These are phyloP conservation scores for Scleroderma bovista DNA, from an alignment of 768 basidiomycete species.

Conservation along the genomic window DNA sequence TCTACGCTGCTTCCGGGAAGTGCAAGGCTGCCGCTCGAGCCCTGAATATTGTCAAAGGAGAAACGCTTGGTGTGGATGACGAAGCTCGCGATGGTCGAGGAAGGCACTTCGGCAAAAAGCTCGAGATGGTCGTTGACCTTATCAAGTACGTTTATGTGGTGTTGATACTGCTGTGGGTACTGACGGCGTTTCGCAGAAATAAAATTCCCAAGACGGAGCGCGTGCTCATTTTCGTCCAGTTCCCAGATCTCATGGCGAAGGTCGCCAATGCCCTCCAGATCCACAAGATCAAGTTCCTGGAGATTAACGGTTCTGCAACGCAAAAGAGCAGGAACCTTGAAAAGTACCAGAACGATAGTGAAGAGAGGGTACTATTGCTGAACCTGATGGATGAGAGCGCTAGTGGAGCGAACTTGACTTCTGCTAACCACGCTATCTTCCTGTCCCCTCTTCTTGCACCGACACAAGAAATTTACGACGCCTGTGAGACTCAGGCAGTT, in stretches of 20 bases:
- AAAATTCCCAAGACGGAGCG: constrained; percentile 71
- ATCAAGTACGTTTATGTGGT: constrained; percentile 53
- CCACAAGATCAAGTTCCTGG: constrained; percentile 68
- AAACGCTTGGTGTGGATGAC: constrained; percentile 77
- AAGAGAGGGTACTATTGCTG: constrained; percentile 76
- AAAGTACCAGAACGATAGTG: constrained; percentile 76
- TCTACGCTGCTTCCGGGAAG: constrained; percentile 59
- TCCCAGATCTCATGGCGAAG: constrained; percentile 88
- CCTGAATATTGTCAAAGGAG: constrained; percentile 78
- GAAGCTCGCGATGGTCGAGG: constrained; percentile 64
- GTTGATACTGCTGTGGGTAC: neutral
- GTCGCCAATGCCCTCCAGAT: constrained; percentile 75
- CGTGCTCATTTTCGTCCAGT: constrained; percentile 92
- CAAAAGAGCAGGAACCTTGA: constrained; percentile 79
- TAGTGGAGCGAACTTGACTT: constrained; percentile 89
- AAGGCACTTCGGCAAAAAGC: constrained; percentile 77
- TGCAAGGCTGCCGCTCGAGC: constrained; percentile 78
- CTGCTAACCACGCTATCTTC: constrained; percentile 93
- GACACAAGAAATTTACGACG: constrained; percentile 78
- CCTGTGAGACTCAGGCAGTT: constrained; percentile 78
- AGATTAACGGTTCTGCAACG: constrained; percentile 74
- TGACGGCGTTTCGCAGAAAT: constrained; percentile 38
- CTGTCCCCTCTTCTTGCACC: constrained; percentile 84
- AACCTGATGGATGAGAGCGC: constrained; percentile 95
- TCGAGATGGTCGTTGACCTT: constrained; percentile 69